A percentile compares a stretch with the other conserved stretches of the same genome.
Conservation (phyloP, 495 filamentous ascomycete species). For the Penicillium silybi region DNA sequence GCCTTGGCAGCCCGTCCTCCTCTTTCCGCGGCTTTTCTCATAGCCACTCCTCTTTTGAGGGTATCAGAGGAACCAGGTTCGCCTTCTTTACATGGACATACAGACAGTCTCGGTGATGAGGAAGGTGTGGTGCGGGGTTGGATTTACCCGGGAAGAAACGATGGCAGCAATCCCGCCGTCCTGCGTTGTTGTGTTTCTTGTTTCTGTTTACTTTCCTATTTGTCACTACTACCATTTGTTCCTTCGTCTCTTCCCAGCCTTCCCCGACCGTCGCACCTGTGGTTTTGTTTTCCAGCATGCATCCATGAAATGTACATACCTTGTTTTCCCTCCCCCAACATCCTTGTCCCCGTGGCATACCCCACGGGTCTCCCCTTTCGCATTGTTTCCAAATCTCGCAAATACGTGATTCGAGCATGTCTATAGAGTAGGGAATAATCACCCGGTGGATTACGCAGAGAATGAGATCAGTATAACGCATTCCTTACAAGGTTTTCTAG, state of each 20-base stretch:
- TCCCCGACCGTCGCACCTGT: slow-evolving; percentile 12
- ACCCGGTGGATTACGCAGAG: slow-evolving; percentile 28
- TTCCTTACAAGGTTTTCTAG: background rate
- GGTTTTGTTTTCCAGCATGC: slow-evolving; percentile 23
- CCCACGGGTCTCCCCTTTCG: slow-evolving; percentile 10
- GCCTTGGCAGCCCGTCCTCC: background rate
- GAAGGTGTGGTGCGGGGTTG: background rate
- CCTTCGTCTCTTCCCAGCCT: slow-evolving; percentile 8
- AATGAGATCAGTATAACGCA: slow-evolving; percentile 31
- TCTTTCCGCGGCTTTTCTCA: background rate
- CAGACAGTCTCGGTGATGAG: slow-evolving; percentile 6
- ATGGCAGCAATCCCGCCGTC: slow-evolving; percentile 7
- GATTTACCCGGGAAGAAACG: slow-evolving; percentile 7
- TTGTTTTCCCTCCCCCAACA: slow-evolving; percentile 10
- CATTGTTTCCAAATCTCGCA: slow-evolving; percentile 26
- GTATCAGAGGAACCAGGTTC: background rate
- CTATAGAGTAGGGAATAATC: slow-evolving; percentile 37
- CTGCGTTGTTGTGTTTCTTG: slow-evolving; percentile 11
- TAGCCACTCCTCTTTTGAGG: background rate
- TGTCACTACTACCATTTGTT: slow-evolving; percentile 14
- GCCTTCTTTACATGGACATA: background rate
- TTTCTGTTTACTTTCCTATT: slow-evolving; percentile 5
- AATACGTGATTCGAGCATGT: slow-evolving; percentile 33
- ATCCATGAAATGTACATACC: slow-evolving; percentile 43
- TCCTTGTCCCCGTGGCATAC: slow-evolving; percentile 14